Evolutionary conservation across 306 rosid species (phyloP), one percentile per base, ranked within the genome.

Genomic region (Cucumis hystrix): DNA sequence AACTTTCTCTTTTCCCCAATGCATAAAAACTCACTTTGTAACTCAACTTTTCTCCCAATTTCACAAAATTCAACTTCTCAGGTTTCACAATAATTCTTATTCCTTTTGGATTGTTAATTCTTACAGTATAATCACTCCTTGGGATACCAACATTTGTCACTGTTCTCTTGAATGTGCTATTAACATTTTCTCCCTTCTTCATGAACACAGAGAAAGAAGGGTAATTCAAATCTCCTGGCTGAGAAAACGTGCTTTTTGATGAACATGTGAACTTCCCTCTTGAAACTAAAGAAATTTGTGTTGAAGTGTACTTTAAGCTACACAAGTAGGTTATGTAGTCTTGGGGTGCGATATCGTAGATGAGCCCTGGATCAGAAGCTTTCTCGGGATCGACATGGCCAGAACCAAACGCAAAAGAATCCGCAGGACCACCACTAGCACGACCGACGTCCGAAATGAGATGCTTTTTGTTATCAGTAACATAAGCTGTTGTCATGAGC

Each of bases 311-410:
- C 17, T 87, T 89, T 23, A 91, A 71, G 78, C 89, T 87, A 61
- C 92, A 89, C 30, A 91, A 59, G 55, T 91, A 87, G 30, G 80
- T 81, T 13, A 89, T 61, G 33, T 89, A 91, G 80, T 86, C 94
- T n/a, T 76, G 21, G 4, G 82, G 62, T 4, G 56, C 62, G 18
- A 91, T 89, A 33, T 91, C 92, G 55, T 91, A 91, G 52, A 91
- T 79, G 52, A 91, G 61, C 25, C 92, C 94, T 3, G 97, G 94
- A 81, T 87, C 86, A 66, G 88, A 81, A 47, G 92, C 97, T 33
- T 83, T 82, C 76, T 87, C 88, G 2, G 97, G 92, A 35, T 91
- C 68, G 54, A 87, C 93, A 78, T 87, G 97, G 21, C 97, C 97
- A 0, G 93, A 91, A 55, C 92, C 92, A 55, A 83, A 86, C 52